Evolutionary conservation across 345 rosid species (phyloP).

Genomic region (Lumnitzera littorea): DNA sequence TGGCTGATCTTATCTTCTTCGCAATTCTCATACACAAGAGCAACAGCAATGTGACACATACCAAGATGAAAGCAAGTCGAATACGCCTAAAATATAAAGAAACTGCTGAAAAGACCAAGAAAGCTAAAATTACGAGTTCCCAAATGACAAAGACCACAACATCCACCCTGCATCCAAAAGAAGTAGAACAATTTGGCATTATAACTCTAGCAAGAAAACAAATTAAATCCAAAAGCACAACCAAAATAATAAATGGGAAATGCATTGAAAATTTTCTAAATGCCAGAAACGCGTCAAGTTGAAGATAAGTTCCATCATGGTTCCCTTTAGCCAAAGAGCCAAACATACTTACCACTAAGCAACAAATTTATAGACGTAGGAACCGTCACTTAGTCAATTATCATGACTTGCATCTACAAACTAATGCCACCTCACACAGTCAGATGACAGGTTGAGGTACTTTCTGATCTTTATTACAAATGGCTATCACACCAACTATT

Average conservation of each 20-base stretch:
- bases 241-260: background rate
- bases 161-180: slow-evolving; percentile 72
- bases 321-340: too few species aligned
- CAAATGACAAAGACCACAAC: slow-evolving; percentile 81
- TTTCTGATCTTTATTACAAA: too few species aligned
- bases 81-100: slow-evolving; percentile 74
- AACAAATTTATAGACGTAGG: too few species aligned
- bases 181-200: background rate
- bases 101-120: slow-evolving; percentile 90
- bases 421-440: too few species aligned
- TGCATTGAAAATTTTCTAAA: too few species aligned
- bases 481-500: too few species aligned
- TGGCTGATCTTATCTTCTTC: slow-evolving; percentile 71
- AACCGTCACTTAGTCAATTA: too few species aligned
- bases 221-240: background rate
- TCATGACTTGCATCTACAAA: too few species aligned
- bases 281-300: too few species aligned
- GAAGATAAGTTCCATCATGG: too few species aligned
- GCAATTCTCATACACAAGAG: slow-evolving; percentile 78
- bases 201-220: background rate
- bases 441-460: too few species aligned
- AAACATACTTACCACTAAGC: too few species aligned
- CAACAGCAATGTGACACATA: slow-evolving; percentile 59
- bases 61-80: slow-evolving; percentile 62
- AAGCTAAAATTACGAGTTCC: slow-evolving; percentile 85